Base-by-base conservation (phyloP, 139 green algal species). In the Haematococcus lacustris region DNA sequence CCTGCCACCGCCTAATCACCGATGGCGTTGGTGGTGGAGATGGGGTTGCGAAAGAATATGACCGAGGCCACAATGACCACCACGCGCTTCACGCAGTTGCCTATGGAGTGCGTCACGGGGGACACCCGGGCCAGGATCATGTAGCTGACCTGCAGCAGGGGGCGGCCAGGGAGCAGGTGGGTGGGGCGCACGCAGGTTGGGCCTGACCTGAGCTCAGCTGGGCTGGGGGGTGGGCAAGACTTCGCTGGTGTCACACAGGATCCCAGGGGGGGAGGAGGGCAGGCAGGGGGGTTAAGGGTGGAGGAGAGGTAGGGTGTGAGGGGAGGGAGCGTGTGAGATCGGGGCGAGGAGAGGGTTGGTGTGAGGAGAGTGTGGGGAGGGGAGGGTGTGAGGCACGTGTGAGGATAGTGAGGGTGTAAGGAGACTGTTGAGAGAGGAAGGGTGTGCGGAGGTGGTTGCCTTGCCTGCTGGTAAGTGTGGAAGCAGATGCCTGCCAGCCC, bases 11-110 rank as follows among this genome's bases (percentile, higher is more conserved):
- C 28, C 23, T 32, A 34, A 34, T 61, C n/a, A 87, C 83, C 83
- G 39, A 78, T 63, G 50, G 74, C 79, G 70, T 91, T 93, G 66
- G 92, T 83, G 25, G 76, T 32, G 5, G 77, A 83, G 66, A 98
- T 88, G 28, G 94, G 94, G 71, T 93, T 97, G 21, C 83, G 76
- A 86, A 98, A 98, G 50, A 97, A 86, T 30, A 98, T 53, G 32
- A 98, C 86, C 2, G 88, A 91, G 5, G 91, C 85, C 32, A 94
- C 89, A 77, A 98, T 98, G 41, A 98, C 94, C 50, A 97, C 88
- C 40, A 98, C 93, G 9, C 94, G 83, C 90, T 98, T 98, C 30
- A 98, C 87, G 74, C 95, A 98, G 88, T 99, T 99, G 79, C 96
- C 96, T 41, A 99, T 94, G 57, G 92, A 97, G 87, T 99, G 95